A percentile compares a stretch with the other conserved stretches of the same genome.
Conservation (phyloP, 805 yeast genomes). For the Candida xiaguanensis region DNA sequence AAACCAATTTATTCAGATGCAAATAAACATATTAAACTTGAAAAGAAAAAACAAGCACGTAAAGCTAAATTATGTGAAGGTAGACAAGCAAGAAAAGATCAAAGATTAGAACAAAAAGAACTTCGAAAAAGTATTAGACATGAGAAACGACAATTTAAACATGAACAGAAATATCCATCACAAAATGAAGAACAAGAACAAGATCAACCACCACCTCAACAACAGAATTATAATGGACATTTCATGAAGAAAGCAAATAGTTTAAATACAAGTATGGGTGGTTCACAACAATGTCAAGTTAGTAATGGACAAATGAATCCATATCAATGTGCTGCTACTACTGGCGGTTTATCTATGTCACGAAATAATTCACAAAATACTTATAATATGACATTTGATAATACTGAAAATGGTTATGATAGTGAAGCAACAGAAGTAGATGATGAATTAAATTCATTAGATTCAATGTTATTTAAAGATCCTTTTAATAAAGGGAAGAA, state of each 20-base stretch:
- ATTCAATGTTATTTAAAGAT: conserved; percentile 3
- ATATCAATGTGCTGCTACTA: not conserved
- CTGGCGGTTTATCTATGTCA: not conserved
- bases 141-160: not conserved
- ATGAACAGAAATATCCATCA: conserved; percentile 4
- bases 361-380: conserved; percentile 1
- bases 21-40: conserved; percentile 22
- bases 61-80: conserved; percentile 8
- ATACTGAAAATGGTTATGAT: conserved; percentile 3
- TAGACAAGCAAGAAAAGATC: conserved; percentile 7
- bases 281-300: not conserved
- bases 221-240: conserved; percentile 2
- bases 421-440: conserved; percentile 9
- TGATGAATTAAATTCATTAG: conserved; percentile 9
- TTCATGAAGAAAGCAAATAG: conserved; percentile 5
- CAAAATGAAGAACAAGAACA: conserved; percentile 8
- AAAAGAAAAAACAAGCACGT: conserved; percentile 4
- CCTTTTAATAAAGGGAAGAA: conserved; percentile 6
- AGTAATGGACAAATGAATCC: conserved; percentile 5
- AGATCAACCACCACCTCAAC: conserved; percentile 6
- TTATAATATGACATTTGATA: not conserved
- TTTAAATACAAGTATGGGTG: conserved; percentile 2
- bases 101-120: conserved; percentile 11
- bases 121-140: not conserved
- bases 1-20: conserved; percentile 42